Percentiles rank a stretch among this genome's conserved stretches.
phyloP scores from a whole-genome alignment of 306 rosid genomes.

The Sicyos edulis region DNA sequence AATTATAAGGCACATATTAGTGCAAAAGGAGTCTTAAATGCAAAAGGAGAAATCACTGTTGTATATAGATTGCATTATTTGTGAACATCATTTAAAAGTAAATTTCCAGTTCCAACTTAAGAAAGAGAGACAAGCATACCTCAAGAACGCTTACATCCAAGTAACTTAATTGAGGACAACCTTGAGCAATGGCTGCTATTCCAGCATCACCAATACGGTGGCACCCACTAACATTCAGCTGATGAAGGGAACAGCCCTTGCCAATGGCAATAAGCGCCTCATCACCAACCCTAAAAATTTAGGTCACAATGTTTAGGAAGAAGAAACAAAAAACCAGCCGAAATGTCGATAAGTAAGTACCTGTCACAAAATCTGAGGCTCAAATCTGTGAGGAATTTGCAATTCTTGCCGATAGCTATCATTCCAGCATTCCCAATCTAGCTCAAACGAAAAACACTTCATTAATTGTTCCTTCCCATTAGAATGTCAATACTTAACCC shows the following conservation, averaged over 20 bases:
- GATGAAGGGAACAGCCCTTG: constrained; percentile 61
- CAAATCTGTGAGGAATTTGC: constrained; percentile 66
- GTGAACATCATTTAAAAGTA: neutral
- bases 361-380: constrained; percentile 92
- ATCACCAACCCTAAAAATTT: constrained; percentile 70
- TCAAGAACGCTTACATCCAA: constrained; percentile 82
- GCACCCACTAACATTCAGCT: constrained; percentile 92
- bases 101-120: neutral
- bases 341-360: constrained; percentile 32
- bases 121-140: constrained; percentile 39
- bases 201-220: constrained; percentile 88
- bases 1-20: neutral
- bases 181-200: constrained; percentile 83
- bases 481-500: neutral
- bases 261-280: constrained; percentile 80
- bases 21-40: neutral
- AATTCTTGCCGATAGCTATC: constrained; percentile 68
- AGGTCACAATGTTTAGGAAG: constrained; percentile 2
- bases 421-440: constrained; percentile 84
- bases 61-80: neutral
- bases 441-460: neutral
- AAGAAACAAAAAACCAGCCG: neutral
- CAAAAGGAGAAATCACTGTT: neutral
- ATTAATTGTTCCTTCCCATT: neutral
- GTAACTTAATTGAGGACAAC: constrained; percentile 63